Conservation (phyloP, 805 yeast species). For the Pichia ethanolica region DNA sequence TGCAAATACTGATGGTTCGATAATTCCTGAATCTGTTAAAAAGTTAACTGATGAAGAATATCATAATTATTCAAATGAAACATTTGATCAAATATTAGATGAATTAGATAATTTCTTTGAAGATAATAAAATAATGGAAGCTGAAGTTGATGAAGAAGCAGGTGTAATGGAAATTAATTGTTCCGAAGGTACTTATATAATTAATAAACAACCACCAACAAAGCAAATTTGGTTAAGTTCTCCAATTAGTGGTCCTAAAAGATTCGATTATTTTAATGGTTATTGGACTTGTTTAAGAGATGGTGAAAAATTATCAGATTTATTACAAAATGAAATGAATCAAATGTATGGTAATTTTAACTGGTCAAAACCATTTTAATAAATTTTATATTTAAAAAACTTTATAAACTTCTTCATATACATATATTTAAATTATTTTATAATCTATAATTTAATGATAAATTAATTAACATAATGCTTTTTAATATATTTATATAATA, state of each 20-base stretch:
- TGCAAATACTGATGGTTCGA: slow-evolving; percentile 44
- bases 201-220: slow-evolving; percentile 96
- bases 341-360: slow-evolving; percentile 21
- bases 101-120: slow-evolving; percentile 65
- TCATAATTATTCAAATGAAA: slow-evolving; percentile 55
- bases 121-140: slow-evolving; percentile 29
- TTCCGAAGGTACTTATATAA: slow-evolving; percentile 75
- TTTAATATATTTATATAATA: slow-evolving; percentile 8
- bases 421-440: no score
- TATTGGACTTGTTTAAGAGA: slow-evolving; percentile 81
- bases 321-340: slow-evolving; percentile 45
- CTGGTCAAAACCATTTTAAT: slow-evolving; percentile 10
- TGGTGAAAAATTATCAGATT: slow-evolving; percentile 35
- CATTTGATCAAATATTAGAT: slow-evolving; percentile 61
- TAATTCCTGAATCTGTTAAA: slow-evolving; percentile 45
- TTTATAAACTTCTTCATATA: background rate
- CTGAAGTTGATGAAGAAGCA: slow-evolving; percentile 66
- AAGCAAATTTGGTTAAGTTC: slow-evolving; percentile 94
- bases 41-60: slow-evolving; percentile 45
- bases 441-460: no score
- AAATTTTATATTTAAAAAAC: background rate
- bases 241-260: slow-evolving; percentile 89
- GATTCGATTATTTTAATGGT: slow-evolving; percentile 66
- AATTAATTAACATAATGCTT: background rate
- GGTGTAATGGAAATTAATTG: slow-evolving; percentile 82